Conservation (phyloP, 176 grass and related monocot species). For the Musa itinerans region DNA sequence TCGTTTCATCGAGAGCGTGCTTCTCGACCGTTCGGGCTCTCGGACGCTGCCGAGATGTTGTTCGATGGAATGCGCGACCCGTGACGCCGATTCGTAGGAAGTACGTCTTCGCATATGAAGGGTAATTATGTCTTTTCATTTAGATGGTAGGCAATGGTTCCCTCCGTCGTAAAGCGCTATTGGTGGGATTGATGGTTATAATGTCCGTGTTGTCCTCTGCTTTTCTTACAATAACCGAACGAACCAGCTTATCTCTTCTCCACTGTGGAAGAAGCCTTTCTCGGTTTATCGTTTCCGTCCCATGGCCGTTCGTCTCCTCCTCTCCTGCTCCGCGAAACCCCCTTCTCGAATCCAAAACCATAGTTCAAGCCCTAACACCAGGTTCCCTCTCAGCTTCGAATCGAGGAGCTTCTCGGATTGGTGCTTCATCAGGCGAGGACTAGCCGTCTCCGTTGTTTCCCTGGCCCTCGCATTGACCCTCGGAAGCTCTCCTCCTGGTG, state of each 20-base stretch:
- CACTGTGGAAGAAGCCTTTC: not conserved
- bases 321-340: conserved; percentile 26
- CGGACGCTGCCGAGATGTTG: no score
- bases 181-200: no score
- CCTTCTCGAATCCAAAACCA: conserved; percentile 14
- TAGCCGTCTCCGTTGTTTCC: conserved; percentile 18
- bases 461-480: not conserved
- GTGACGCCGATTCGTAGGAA: no score
- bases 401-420: conserved; percentile 1
- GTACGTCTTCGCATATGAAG: no score
- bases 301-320: conserved; percentile 55
- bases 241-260: not conserved
- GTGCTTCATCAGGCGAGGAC: conserved; percentile 43
- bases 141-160: no score
- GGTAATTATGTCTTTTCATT: no score
- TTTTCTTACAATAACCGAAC: not conserved
- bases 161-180: no score
- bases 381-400: not conserved
- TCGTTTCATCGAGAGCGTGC: no score
- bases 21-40: no score
- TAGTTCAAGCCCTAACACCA: not conserved
- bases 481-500: not conserved
- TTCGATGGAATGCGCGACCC: no score
- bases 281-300: conserved; percentile 2
- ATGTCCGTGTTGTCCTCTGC: no score